Evolutionary conservation across 192 early-diverging fungal genomes (phyloP).

Genomic region (Gamsiella multidivaricata): DNA sequence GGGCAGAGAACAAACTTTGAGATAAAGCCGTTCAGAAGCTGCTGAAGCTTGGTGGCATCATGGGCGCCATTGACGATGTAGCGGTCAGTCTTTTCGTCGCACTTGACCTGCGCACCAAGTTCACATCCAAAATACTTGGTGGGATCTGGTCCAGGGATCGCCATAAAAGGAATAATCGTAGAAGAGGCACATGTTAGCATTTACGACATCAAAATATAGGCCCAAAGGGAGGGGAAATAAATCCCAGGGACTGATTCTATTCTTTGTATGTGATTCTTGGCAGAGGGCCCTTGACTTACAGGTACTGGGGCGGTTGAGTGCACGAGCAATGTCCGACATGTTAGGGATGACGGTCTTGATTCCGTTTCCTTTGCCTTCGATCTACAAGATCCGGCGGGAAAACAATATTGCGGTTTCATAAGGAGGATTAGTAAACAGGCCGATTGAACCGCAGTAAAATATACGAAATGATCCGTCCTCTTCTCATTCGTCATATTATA

Average conservation of each 20-base stretch:
- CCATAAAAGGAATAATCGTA: neutral
- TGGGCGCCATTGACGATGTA: constrained; percentile 98
- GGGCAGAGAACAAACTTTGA: constrained; percentile 94
- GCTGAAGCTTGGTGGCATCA: constrained; percentile 86
- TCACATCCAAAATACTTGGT: constrained; percentile 96
- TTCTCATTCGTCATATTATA: neutral
- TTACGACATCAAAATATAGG: no score
- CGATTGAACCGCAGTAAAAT: neutral
- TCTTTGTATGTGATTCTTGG: no score
- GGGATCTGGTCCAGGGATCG: constrained; percentile 61
- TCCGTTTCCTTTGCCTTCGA: constrained; percentile 98
- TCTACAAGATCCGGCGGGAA: constrained; percentile 52
- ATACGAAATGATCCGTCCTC: neutral
- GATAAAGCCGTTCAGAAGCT: constrained; percentile 90
- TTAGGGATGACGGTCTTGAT: constrained; percentile 99
- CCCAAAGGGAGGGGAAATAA: no score
- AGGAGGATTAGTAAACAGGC: constrained; percentile 8
- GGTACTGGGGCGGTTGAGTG: constrained; percentile 86
- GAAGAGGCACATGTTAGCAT: neutral
- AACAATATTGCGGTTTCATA: neutral
- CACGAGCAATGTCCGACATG: constrained; percentile 93
- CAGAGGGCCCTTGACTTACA: constrained; percentile 62
- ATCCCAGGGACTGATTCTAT: no score
- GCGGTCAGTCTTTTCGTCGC: constrained; percentile 89
- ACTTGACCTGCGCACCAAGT: constrained; percentile 93